Base-by-base conservation (phyloP, 108 stramenopile genomes). In the Nitzschia sp. region DNA sequence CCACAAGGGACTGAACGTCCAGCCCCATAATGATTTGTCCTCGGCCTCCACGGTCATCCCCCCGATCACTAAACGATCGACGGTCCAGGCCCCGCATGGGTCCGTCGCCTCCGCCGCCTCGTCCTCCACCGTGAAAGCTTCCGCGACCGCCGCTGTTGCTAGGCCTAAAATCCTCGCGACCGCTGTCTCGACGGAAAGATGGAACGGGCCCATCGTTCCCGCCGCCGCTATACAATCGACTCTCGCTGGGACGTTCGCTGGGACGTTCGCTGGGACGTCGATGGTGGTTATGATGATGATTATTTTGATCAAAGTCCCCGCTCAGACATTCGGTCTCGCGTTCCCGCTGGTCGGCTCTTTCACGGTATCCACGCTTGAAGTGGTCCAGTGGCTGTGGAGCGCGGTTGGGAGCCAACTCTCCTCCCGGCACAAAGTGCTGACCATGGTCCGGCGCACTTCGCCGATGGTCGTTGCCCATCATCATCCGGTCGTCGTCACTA, bases 361-460 rank as follows among this genome's bases (percentile, higher is more conserved):
- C 92, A 9, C 53, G 75, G 58, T 90, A 87, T 1, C 92, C 92
- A 26, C 92, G 80, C 68, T 89, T 88, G 84, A 87, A 93, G 54
- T 90, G 89, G 73, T 93, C 92, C 23, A 89, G 45, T 25, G 82
- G 65, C 45, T 84, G 77, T n/a, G 92, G 89, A 28, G 89, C 88
- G 8, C 62, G 35, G 45, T 82, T 65, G 54, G 77, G 68, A 17
- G 72, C 68, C 2, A 25, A 44, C 33, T 53, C 78, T 15, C 66
- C 32, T 23, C 72, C 68, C 15, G 83, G 81, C 58, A 83, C 76
- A 77, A 81, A 85, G 22, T 70, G 67, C 45, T 78, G 58, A 11
- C 87, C 84, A 45, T 83, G 74, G 69, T 88, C 88, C 29, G 85
- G 80, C 29, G 28, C 56, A 9, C 4, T 63, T 19, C 25, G n/a